Evolutionary conservation across 495 filamentous ascomycete genomes (phyloP).

Genomic region (Aspergillus leporis): DNA sequence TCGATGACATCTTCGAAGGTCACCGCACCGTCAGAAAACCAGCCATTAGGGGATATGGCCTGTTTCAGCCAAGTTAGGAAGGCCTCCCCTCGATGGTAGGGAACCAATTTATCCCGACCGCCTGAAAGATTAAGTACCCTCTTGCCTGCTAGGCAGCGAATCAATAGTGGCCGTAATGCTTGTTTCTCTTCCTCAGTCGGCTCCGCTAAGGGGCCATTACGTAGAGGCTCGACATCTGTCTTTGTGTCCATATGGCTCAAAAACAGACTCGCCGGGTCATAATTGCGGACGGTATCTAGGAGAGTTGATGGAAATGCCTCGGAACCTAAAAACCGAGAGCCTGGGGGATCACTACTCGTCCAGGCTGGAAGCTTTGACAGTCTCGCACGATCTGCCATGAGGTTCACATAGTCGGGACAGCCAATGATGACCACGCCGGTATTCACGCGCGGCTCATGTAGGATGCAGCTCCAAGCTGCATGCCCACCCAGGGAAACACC

Average conservation of each 20-base stretch:
- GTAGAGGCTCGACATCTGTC: conserved; percentile 27
- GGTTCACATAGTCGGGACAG: conserved; percentile 80
- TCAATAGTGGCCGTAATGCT: conserved; percentile 40
- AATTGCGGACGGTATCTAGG: conserved; percentile 57
- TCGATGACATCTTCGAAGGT: conserved; percentile 74
- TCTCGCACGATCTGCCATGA: conserved; percentile 76
- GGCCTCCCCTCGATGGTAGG: conserved; percentile 64
- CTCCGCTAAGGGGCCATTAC: conserved; percentile 43
- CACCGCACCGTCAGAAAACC: conserved; percentile 59
- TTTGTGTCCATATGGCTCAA: conserved; percentile 49
- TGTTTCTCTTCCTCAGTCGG: conserved; percentile 47
- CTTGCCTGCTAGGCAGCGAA: conserved; percentile 63
- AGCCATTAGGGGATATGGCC: conserved; percentile 51
- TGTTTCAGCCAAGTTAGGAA: conserved; percentile 73
- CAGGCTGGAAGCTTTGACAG: conserved; percentile 68
- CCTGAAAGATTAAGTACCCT: conserved; percentile 77
- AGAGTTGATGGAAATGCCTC: conserved; percentile 71
- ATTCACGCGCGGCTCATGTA: conserved; percentile 74
- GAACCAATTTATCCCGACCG: conserved; percentile 79
- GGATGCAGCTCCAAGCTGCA: conserved; percentile 77
- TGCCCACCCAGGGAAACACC: conserved; percentile 89
- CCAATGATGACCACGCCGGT: conserved; percentile 81
- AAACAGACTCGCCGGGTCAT: conserved; percentile 70
- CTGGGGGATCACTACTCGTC: conserved; percentile 52
- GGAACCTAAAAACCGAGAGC: conserved; percentile 69